Base-by-base conservation (phyloP, 495 filamentous ascomycete species). In the Evansstolkia leycettana region DNA sequence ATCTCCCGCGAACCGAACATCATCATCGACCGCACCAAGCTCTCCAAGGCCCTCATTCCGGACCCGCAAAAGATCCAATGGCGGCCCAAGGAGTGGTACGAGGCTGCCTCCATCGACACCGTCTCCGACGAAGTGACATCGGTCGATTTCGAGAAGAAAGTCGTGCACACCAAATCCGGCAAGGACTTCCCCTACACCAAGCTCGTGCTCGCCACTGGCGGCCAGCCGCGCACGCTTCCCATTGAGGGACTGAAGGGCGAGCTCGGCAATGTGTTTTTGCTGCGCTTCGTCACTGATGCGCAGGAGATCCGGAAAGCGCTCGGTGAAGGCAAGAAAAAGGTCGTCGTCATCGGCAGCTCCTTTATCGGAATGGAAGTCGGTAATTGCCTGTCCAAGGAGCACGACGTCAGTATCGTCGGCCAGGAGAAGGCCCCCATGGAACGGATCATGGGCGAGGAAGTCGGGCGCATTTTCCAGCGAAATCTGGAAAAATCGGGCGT, bases 291-390 rank as follows among this genome's bases (percentile, higher is more conserved):
- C 12, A 65, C 73, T 13, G 79, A 96, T 46, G 76, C 78, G 9
- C 69, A 89, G 52, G 60, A 58, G 33, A 96, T 98, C 47, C 60
- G 81, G 17, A 62, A 57, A 5, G 86, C 85, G 3, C 75, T 88
- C 12, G 84, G 83, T n/a, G 73, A 80, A 10, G 48, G 69, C 5
- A 82, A 83, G 51, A 78, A 90, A 67, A 93, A 93, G 58, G 73
- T 95, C 47, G 86, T 94, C 24, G 69, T 98, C 12, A 74, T 98
- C 37, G 90, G 90, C 13, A 82, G 75, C 36, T 87, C 82, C 31
- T 95, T 98, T 58, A 98, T 98, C 54, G 80, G 90, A 25, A 92
- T 98, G 88, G 90, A 98, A 59, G 73, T 94, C 17, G 84, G 79
- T 27, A 94, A 88, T 34, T 75, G 75, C 23, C 77, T 84, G 1